Percentiles rank a stretch among this genome's conserved stretches.
Conservation (phyloP, 192 early-diverging fungal genomes). For the Entomortierella lignicola region DNA sequence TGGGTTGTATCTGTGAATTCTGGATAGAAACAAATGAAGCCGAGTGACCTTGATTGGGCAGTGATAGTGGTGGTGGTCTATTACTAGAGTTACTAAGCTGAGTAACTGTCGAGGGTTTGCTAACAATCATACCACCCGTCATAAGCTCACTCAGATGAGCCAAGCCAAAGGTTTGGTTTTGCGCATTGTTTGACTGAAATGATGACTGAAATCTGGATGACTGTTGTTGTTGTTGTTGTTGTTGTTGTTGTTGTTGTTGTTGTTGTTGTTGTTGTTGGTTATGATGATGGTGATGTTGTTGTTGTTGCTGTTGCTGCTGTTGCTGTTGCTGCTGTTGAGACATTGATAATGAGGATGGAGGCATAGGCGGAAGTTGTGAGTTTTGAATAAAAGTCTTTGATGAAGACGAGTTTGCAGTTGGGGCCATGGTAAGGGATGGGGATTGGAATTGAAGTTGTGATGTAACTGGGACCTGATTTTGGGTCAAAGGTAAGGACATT, state of each 20-base stretch:
- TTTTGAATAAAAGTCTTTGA: slow-evolving; percentile 13
- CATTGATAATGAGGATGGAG: slow-evolving; percentile 1
- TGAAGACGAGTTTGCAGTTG: background rate
- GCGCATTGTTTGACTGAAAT: background rate
- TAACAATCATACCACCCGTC: slow-evolving; percentile 18
- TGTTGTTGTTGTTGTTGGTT: slow-evolving; percentile 1
- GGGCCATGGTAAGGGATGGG: background rate
- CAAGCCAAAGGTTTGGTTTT: slow-evolving; percentile 16
- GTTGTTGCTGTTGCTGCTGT: slow-evolving; percentile 13
- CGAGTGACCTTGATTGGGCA: background rate
- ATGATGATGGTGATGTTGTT: slow-evolving; percentile 4
- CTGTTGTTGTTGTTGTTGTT: slow-evolving; percentile 10
- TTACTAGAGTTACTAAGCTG: slow-evolving; percentile 1
- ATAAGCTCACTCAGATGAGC: slow-evolving; percentile 32
- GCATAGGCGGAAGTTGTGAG: slow-evolving; percentile 13
- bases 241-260: background rate
- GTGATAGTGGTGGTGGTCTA: slow-evolving; percentile 3
- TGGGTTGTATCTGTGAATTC: slow-evolving; percentile 8
- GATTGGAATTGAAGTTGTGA: background rate
- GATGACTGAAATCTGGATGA: background rate
- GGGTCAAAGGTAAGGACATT: background rate
- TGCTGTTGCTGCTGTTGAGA: slow-evolving; percentile 9
- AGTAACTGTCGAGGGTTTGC: background rate
- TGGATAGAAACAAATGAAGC: slow-evolving; percentile 6
- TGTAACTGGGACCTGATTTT: background rate